Conservation (phyloP, 305 asterid species). For the Fraxinus velutina region DNA sequence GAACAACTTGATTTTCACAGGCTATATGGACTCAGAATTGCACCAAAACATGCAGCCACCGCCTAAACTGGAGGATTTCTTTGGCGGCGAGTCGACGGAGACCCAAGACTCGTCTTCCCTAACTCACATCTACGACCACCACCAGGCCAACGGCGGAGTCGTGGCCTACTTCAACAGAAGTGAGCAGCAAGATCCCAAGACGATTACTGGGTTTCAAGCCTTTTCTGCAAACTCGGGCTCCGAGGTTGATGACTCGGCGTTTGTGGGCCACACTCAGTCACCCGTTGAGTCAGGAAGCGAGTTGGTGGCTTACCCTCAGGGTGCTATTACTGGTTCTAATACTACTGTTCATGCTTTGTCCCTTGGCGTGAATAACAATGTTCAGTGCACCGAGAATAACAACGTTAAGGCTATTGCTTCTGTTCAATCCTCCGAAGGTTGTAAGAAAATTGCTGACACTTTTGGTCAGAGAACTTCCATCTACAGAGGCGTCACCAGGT, state of each 20-base stretch:
- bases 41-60: conserved; percentile 39
- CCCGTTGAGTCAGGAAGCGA: conserved; percentile 64
- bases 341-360: conserved; percentile 45
- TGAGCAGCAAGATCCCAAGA: conserved; percentile 58
- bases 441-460: conserved; percentile 69
- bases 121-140: conserved; percentile 68
- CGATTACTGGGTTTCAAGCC: conserved; percentile 53
- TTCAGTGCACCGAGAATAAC: conserved; percentile 26
- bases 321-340: conserved; percentile 15
- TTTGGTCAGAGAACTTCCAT: conserved; percentile 93
- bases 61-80: conserved; percentile 77
- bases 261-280: conserved; percentile 59
- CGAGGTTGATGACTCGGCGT: conserved; percentile 79
- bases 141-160: conserved; percentile 12
- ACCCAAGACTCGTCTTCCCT: conserved; percentile 63
- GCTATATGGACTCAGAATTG: conserved; percentile 27
- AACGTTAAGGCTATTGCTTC: conserved; percentile 35
- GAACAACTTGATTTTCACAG: conserved; percentile 27
- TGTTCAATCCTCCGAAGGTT: conserved; percentile 45
- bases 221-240: conserved; percentile 77
- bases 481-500: conserved; percentile 97
- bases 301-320: conserved; percentile 49
- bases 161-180: conserved; percentile 35
- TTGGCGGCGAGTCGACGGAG: conserved; percentile 76
- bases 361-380: conserved; percentile 40